Conservation (phyloP, 192 early-diverging fungal species). For the Linderina pennispora region DNA sequence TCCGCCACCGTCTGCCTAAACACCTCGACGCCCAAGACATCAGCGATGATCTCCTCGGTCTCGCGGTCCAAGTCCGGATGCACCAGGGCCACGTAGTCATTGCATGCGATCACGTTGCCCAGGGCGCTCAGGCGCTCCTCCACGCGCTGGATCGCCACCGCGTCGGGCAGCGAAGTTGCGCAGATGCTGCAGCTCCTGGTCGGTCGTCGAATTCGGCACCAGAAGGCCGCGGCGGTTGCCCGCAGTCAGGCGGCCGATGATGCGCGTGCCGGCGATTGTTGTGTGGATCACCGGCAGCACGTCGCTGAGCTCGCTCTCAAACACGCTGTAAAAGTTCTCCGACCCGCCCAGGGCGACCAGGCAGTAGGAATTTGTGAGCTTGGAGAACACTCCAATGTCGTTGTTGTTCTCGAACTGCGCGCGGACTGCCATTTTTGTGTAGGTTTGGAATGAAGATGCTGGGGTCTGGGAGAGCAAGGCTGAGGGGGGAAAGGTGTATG, state of each 20-base stretch:
- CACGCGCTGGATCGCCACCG: slow-evolving; percentile 89
- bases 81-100: slow-evolving; percentile 97
- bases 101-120: slow-evolving; percentile 99
- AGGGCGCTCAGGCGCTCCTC: slow-evolving; percentile 97
- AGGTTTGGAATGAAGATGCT: background rate
- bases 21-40: slow-evolving; percentile 96
- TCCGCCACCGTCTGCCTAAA: slow-evolving; percentile 98
- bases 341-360: slow-evolving; percentile 96
- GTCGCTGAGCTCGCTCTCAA: slow-evolving; percentile 92
- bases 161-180: slow-evolving; percentile 93
- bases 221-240: slow-evolving; percentile 94
- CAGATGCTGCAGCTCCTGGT: slow-evolving; percentile 96
- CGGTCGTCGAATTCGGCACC: slow-evolving; percentile 92
- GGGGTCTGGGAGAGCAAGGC: too few relatives aligned
- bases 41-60: slow-evolving; percentile 98
- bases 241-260: slow-evolving; percentile 89
- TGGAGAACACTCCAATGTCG: slow-evolving; percentile 97
- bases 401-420: slow-evolving; percentile 99
- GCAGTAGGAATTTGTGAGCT: slow-evolving; percentile 97
- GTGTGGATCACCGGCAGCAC: slow-evolving; percentile 96
- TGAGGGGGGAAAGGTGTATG: too few relatives aligned
- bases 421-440: slow-evolving; percentile 44
- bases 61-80: slow-evolving; percentile 98
- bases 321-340: slow-evolving; percentile 95
- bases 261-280: slow-evolving; percentile 94